Evolutionary conservation across 1,284 basidiomycete genomes (phyloP).

Genomic region (Athelia psychrophila): DNA sequence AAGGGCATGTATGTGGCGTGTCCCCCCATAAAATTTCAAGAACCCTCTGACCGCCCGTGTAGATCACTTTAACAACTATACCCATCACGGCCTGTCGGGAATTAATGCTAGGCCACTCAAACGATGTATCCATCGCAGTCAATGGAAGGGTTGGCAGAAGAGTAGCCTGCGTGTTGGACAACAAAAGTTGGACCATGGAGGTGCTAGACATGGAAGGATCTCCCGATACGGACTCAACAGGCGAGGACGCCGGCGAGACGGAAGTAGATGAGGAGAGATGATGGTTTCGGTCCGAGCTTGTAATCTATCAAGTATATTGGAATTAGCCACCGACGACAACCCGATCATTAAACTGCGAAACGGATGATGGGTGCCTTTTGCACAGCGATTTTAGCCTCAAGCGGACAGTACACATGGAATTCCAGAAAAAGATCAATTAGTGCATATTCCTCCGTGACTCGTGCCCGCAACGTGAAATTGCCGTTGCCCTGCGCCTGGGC

Average conservation of each 20-base stretch:
- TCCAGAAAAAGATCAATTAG: neutral
- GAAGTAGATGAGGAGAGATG: slow-evolving; percentile 24
- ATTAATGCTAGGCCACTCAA: slow-evolving; percentile 49
- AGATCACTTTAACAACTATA: slow-evolving; percentile 47
- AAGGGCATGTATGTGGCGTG: slow-evolving; percentile 45
- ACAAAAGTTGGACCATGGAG: slow-evolving; percentile 58
- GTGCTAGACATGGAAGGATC: slow-evolving; percentile 75
- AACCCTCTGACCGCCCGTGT: slow-evolving; percentile 27
- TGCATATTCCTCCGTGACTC: neutral
- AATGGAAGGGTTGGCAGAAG: slow-evolving; percentile 73
- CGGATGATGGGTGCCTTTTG: neutral
- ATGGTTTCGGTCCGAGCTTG: neutral
- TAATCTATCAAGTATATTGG: neutral
- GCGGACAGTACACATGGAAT: neutral
- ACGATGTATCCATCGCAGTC: slow-evolving; percentile 57
- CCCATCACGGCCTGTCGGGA: slow-evolving; percentile 57
- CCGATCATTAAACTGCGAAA: neutral
- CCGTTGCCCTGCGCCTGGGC: neutral
- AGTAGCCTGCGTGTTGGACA: slow-evolving; percentile 71
- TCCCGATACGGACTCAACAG: slow-evolving; percentile 51
- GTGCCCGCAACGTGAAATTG: neutral
- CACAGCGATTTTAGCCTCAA: neutral
- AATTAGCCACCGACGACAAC: neutral
- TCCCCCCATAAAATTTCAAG: slow-evolving; percentile 25
- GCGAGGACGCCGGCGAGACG: slow-evolving; percentile 36